Conservation (phyloP, 2,329 filamentous ascomycete species). For the Fusarium tjaetaba region DNA sequence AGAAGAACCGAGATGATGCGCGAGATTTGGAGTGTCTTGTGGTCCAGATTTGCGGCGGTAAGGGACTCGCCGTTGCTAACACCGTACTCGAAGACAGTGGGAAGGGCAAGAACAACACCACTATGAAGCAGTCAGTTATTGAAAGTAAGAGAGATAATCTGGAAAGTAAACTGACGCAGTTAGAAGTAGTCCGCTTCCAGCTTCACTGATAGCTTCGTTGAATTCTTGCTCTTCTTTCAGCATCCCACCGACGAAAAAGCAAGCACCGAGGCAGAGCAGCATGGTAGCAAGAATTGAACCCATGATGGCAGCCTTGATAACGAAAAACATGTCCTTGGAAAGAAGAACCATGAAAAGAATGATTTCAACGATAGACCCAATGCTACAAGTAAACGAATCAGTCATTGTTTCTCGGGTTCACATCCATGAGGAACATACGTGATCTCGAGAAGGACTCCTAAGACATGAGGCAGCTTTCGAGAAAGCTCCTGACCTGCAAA, state of each 20-base stretch:
- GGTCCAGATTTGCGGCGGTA: constrained; percentile 53
- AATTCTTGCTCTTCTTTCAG: constrained; percentile 75
- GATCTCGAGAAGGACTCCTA: constrained; percentile 70
- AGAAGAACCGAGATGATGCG: constrained; percentile 77
- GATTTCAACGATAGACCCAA: constrained; percentile 83
- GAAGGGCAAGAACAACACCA: constrained; percentile 54
- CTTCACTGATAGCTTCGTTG: constrained; percentile 80
- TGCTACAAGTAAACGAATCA: constrained; percentile 41
- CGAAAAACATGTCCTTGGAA: constrained; percentile 63
- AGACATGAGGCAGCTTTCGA: constrained; percentile 78
- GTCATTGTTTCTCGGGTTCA: not conserved
- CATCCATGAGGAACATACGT: constrained; percentile 52
- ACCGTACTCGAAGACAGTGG: constrained; percentile 65
- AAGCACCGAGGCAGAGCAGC: constrained; percentile 80
- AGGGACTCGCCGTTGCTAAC: constrained; percentile 45
- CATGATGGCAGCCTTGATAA: constrained; percentile 84
- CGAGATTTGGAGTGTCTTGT: constrained; percentile 71
- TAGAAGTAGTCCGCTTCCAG: constrained; percentile 78
- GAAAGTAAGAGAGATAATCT: not conserved
- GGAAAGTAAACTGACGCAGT: constrained; percentile 70
- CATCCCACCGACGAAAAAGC: constrained; percentile 82
- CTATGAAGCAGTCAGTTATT: constrained; percentile 47
- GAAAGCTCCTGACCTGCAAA: constrained; percentile 74
- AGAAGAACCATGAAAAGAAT: constrained; percentile 84
- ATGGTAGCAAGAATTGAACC: constrained; percentile 86